These are phyloP conservation scores for Elasticomyces elasticus DNA, from an alignment of 495 filamentous ascomycete species.

Conservation along the genomic window DNA sequence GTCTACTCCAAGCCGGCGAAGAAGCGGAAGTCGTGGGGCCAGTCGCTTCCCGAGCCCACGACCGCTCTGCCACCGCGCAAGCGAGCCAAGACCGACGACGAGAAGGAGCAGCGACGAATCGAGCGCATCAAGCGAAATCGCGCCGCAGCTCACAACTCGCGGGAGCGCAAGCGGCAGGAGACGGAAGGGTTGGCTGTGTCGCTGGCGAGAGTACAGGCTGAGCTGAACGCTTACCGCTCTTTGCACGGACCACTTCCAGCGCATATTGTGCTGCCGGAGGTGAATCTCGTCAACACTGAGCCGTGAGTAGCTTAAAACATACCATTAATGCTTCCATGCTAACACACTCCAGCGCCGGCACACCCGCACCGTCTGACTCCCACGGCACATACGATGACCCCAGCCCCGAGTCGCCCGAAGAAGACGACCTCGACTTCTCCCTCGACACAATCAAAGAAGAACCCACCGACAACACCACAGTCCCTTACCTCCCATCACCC, in stretches of 20 bases:
- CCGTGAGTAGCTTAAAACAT: background rate
- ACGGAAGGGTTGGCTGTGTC: slow-evolving; percentile 78
- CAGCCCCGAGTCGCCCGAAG: slow-evolving; percentile 31
- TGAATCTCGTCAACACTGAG: slow-evolving; percentile 12
- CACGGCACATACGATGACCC: slow-evolving; percentile 19
- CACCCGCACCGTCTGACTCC: slow-evolving; percentile 34
- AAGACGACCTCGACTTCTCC: slow-evolving; percentile 28
- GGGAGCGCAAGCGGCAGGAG: slow-evolving; percentile 90
- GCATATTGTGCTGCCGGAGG: slow-evolving; percentile 29
- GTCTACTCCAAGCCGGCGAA: slow-evolving; percentile 41
- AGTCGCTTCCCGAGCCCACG: slow-evolving; percentile 91
- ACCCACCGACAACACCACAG: slow-evolving; percentile 38
- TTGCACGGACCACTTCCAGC: slow-evolving; percentile 30
- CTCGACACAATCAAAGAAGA: slow-evolving; percentile 44
- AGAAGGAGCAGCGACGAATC: slow-evolving; percentile 96
- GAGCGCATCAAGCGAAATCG: slow-evolving; percentile 95
- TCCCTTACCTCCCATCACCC: slow-evolving; percentile 34
- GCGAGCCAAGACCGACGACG: slow-evolving; percentile 92
- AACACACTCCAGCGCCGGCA: slow-evolving; percentile 10
- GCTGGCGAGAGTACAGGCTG: slow-evolving; percentile 31
- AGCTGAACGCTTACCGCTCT: slow-evolving; percentile 44
- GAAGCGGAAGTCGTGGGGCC: slow-evolving; percentile 99
- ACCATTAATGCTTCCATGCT: background rate
- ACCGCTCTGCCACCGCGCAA: slow-evolving; percentile 94
- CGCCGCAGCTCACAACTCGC: slow-evolving; percentile 86